Conservation (phyloP, 805 yeast species). For the Monosporozyma yasuniensis region DNA sequence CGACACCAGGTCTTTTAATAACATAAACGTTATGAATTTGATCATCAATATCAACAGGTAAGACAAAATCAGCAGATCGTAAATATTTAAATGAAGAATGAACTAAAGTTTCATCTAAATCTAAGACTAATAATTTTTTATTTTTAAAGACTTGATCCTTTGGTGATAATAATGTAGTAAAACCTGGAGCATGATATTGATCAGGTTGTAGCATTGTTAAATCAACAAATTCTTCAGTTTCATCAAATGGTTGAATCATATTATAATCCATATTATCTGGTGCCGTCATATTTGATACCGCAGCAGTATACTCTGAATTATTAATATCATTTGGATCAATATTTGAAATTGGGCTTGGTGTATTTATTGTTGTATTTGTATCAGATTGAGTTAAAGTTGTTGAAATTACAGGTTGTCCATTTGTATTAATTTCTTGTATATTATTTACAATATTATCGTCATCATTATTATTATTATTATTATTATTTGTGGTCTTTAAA, state of each 20-base stretch:
- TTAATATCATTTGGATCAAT: slow-evolving; percentile 5
- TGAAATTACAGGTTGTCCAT: not conserved
- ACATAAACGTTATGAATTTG: slow-evolving; percentile 92
- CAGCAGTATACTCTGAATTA: not conserved
- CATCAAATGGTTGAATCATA: slow-evolving; percentile 8
- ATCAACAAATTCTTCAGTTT: slow-evolving; percentile 40
- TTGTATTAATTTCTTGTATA: not conserved
- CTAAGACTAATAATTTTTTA: slow-evolving; percentile 82
- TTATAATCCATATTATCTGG: slow-evolving; percentile 6
- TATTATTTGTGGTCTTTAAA: not conserved
- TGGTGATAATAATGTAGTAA: slow-evolving; percentile 55
- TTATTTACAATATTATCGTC: not conserved
- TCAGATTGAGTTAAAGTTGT: not conserved
- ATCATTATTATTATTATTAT: not conserved
- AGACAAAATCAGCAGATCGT: slow-evolving; percentile 89
- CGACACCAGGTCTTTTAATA: slow-evolving; percentile 96
- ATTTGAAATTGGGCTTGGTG: not conserved
- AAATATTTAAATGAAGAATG: slow-evolving; percentile 91
- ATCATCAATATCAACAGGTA: slow-evolving; percentile 93
- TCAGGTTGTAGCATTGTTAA: slow-evolving; percentile 60
- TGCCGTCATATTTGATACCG: not conserved
- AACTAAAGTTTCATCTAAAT: slow-evolving; percentile 91
- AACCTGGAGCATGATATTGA: slow-evolving; percentile 58
- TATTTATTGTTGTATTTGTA: not conserved
- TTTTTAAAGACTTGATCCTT: slow-evolving; percentile 37